Evolutionary conservation across 2,329 filamentous ascomycete genomes (phyloP), one percentile per base, ranked within the genome.

Genomic region (Parastagonospora avenae): DNA sequence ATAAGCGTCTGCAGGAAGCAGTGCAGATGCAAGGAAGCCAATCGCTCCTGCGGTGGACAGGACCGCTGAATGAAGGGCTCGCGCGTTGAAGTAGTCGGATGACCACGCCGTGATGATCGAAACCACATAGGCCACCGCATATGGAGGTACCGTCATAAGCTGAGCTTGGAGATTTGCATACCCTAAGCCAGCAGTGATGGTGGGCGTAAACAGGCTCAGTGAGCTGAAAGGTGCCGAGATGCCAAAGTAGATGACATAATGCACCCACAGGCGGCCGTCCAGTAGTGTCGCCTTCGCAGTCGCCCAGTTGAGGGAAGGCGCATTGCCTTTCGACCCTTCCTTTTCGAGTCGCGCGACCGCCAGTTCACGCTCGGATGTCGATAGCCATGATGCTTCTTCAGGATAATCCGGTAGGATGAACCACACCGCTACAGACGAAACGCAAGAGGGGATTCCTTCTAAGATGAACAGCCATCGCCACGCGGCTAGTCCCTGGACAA

Each of bases 111-210:
- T 33, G 27, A 45, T 37, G 10, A 68, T 52, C 1, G 79, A 81
- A 12, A 82, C 73, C 1, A 80, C 75, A 52, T 85, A 88, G 2
- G 84, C 83, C 1, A 81, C 81, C 2, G 82, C 85, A 68, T 85
- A 88, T 0, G 86, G 85, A 1, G 86, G 85, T 0, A 89, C 84
- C 0, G 85, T 87, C 82, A 88, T 85, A 12, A 89, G 71, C 70
- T 89, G 86, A 4, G 86, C 84, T 42, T 77, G 66, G 4, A 87
- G 73, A 45, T 82, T 78, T 14, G 81, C 68, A 57, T 79, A 83
- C 0, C 79, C 79, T 3, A 83, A 62, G 0, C 84, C 84, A 2
- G 79, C 78, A 42, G 87, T 84, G 48, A 90, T 89, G 1, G 82
- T 85, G 0, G 87, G 87, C 0, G 88, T 80, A 70, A 80, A 89